phyloP scores from a whole-genome alignment of 2,329 filamentous ascomycete species.

The Aphanocladium album region DNA sequence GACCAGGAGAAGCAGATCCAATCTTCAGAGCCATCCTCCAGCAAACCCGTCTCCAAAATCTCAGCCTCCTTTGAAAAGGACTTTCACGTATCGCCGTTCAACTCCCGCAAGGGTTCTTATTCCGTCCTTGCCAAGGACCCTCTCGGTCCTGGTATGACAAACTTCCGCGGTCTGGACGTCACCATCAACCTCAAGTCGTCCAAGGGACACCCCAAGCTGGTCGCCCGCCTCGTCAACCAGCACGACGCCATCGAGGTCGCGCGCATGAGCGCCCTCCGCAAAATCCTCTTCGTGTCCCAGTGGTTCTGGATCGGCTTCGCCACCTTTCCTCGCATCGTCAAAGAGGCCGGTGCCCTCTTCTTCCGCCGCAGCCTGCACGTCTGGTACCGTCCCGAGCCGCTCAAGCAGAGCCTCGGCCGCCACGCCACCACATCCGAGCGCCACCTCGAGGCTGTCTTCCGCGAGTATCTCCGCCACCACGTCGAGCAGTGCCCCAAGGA shows the following conservation, averaged over 20 bases:
- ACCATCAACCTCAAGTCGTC: constrained; percentile 58
- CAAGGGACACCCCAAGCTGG: constrained; percentile 54
- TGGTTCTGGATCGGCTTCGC: constrained; percentile 67
- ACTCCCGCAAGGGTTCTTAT: constrained; percentile 53
- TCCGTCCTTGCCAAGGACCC: constrained; percentile 44
- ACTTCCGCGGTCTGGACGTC: constrained; percentile 44
- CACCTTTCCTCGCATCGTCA: constrained; percentile 61
- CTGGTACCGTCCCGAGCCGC: constrained; percentile 61
- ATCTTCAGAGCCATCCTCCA: background rate
- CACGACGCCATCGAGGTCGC: constrained; percentile 45
- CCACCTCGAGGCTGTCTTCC: constrained; percentile 42
- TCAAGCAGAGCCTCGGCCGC: constrained; percentile 50
- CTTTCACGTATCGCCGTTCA: constrained; percentile 75
- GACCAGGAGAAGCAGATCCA: constrained; percentile 17
- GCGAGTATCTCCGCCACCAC: constrained; percentile 42
- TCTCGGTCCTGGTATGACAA: constrained; percentile 34
- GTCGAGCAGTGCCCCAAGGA: constrained; percentile 41
- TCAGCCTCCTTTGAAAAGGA: constrained; percentile 58
- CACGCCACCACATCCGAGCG: constrained; percentile 46
- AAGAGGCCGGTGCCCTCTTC: constrained; percentile 54
- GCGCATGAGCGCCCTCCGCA: constrained; percentile 37
- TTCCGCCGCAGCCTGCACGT: constrained; percentile 54
- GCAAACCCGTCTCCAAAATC: constrained; percentile 20
- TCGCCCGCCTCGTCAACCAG: constrained; percentile 54
- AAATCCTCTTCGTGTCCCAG: constrained; percentile 40